phyloP scores from a whole-genome alignment of 2,329 filamentous ascomycete species.

The Elsinoe ampelina region DNA sequence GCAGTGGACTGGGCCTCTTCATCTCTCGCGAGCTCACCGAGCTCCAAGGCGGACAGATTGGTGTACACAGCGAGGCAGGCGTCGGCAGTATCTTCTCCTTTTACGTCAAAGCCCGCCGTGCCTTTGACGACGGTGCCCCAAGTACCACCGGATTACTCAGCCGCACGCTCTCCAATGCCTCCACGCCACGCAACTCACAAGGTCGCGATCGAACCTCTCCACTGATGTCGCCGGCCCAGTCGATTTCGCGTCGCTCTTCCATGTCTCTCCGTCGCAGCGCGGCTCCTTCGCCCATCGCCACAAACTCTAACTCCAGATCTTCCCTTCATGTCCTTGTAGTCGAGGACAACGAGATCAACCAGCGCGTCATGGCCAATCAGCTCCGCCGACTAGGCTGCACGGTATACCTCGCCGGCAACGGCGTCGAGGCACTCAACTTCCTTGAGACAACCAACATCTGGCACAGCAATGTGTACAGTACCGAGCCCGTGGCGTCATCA shows the following conservation, averaged over 20 bases:
- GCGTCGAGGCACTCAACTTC: constrained; percentile 22
- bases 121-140: constrained; percentile 2
- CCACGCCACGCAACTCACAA: background rate
- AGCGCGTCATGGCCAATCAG: constrained; percentile 24
- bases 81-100: constrained; percentile 57
- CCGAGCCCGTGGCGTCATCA: background rate
- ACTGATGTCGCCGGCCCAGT: background rate
- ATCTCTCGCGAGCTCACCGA: constrained; percentile 60
- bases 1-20: constrained; percentile 58
- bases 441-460: constrained; percentile 18
- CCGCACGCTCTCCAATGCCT: background rate
- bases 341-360: constrained; percentile 26
- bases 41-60: constrained; percentile 58
- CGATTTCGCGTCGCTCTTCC: background rate
- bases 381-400: constrained; percentile 22
- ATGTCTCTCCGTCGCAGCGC: background rate
- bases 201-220: background rate
- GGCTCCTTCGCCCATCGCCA: background rate
- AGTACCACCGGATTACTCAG: background rate
- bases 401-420: constrained; percentile 22
- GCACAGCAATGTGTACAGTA: constrained; percentile 14
- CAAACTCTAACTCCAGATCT: background rate
- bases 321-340: constrained; percentile 19
- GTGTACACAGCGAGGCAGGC: constrained; percentile 49
- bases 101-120: constrained; percentile 51